Percentiles rank a stretch among this genome's conserved stretches.
These are phyloP conservation scores for Acanthamoeba castellanii DNA, from an alignment of 208 protist species.

Conservation along the genomic window DNA sequence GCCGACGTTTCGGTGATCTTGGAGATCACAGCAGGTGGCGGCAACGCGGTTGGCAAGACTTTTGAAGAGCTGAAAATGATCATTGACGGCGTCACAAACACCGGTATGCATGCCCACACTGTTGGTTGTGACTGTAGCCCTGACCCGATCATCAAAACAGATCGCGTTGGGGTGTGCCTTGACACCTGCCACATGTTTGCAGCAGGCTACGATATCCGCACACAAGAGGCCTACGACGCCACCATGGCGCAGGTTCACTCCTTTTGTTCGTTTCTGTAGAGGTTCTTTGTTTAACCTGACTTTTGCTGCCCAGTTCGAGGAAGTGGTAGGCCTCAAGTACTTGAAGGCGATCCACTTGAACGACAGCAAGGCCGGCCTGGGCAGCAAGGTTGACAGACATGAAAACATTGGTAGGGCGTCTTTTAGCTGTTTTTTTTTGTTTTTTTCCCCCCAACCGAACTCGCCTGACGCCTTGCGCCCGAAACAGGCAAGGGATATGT, in stretches of 20 bases:
- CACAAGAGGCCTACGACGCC: conserved; percentile 34
- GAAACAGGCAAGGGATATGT: conserved; percentile 78
- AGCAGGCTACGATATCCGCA: conserved; percentile 82
- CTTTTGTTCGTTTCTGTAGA: background rate
- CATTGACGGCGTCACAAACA: conserved; percentile 79
- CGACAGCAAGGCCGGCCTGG: conserved; percentile 77
- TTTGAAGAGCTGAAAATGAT: conserved; percentile 83
- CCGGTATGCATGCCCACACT: background rate
- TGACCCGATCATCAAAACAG: background rate
- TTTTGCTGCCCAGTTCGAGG: conserved; percentile 77
- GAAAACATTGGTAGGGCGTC: conserved; percentile 58
- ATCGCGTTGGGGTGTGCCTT: conserved; percentile 82
- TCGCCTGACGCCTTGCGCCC: no score
- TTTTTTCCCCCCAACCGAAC: background rate
- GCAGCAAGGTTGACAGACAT: conserved; percentile 76
- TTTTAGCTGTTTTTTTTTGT: background rate
- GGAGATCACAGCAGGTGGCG: conserved; percentile 81
- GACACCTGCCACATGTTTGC: conserved; percentile 88
- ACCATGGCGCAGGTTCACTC: background rate
- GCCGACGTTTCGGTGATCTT: conserved; percentile 72
- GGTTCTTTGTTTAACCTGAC: background rate
- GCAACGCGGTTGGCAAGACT: conserved; percentile 75
- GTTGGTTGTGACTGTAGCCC: background rate
- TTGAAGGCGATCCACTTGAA: conserved; percentile 83
- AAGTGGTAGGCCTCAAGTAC: conserved; percentile 84